phyloP scores from a whole-genome alignment of 768 basidiomycete species.

The Saitozyma podzolica region DNA sequence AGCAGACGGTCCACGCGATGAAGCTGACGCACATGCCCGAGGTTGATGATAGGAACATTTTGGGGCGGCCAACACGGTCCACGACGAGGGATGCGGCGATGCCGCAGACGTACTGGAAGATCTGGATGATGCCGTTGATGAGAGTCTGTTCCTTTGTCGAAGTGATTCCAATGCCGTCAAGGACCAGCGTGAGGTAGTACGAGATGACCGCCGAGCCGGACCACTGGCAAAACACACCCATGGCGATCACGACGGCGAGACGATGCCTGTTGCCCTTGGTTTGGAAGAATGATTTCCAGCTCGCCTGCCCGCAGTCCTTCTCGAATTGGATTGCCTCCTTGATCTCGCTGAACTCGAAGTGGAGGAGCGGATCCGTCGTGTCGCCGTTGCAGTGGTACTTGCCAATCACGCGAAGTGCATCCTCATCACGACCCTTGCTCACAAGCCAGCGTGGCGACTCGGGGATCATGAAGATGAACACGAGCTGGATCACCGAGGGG shows the following conservation, averaged over 20 bases:
- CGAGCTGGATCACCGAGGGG: conserved; percentile 52
- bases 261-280: conserved; percentile 28
- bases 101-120: conserved; percentile 27
- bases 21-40: conserved; percentile 21
- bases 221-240: conserved; percentile 49
- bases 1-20: conserved; percentile 32
- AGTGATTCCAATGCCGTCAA: conserved; percentile 46
- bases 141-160: conserved; percentile 17
- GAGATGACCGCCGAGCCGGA: conserved; percentile 44
- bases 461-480: conserved; percentile 61
- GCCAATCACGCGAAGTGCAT: conserved; percentile 21
- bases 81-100: conserved; percentile 29
- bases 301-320: conserved; percentile 22
- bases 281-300: conserved; percentile 25
- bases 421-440: conserved; percentile 55
- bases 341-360: conserved; percentile 58
- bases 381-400: conserved; percentile 44
- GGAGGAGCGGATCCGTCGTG: conserved; percentile 34
- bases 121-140: conserved; percentile 36
- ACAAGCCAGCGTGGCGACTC: conserved; percentile 63
- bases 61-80: conserved; percentile 45
- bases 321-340: conserved; percentile 32
- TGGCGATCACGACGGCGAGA: conserved; percentile 29
- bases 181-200: conserved; percentile 45
- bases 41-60: conserved; percentile 29